Conservation (phyloP, 2,329 filamentous ascomycete genomes). For the Mariannaea elegans region DNA sequence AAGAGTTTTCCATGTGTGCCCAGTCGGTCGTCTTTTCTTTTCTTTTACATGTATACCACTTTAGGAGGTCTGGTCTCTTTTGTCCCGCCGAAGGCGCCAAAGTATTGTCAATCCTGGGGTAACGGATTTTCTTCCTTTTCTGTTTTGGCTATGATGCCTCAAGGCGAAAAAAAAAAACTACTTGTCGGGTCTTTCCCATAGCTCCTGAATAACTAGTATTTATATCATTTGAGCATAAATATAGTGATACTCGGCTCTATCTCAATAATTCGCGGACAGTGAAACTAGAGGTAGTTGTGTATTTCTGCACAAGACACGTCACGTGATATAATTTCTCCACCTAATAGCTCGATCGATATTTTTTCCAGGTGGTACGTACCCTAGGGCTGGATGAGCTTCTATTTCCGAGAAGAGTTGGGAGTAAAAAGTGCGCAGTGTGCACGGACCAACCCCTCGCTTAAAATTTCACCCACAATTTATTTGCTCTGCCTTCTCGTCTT, state of each 20-base stretch:
- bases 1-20: slow-evolving; percentile 35
- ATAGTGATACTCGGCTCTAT: no score
- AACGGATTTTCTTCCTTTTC: slow-evolving; percentile 36
- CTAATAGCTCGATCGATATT: no score
- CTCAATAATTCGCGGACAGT: no score
- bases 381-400: slow-evolving; percentile 6
- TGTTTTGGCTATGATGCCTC: slow-evolving; percentile 44
- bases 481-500: slow-evolving; percentile 45
- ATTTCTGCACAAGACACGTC: no score
- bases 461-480: slow-evolving; percentile 51
- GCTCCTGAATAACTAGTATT: slow-evolving; percentile 28
- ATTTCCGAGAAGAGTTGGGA: slow-evolving; percentile 2
- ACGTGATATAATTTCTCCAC: no score
- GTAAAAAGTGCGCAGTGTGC: slow-evolving; percentile 25
- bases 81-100: slow-evolving; percentile 28
- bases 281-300: no score
- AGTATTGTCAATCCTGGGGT: slow-evolving; percentile 32
- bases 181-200: slow-evolving; percentile 32
- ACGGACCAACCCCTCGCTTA: slow-evolving; percentile 48
- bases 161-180: slow-evolving; percentile 37
- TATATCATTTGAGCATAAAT: not conserved
- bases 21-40: slow-evolving; percentile 22
- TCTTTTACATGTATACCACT: slow-evolving; percentile 34
- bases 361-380: not conserved
- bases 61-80: slow-evolving; percentile 30